These are phyloP conservation scores for Alternaria sp. DNA, from an alignment of 2,329 filamentous ascomycete genomes.

Conservation along the genomic window DNA sequence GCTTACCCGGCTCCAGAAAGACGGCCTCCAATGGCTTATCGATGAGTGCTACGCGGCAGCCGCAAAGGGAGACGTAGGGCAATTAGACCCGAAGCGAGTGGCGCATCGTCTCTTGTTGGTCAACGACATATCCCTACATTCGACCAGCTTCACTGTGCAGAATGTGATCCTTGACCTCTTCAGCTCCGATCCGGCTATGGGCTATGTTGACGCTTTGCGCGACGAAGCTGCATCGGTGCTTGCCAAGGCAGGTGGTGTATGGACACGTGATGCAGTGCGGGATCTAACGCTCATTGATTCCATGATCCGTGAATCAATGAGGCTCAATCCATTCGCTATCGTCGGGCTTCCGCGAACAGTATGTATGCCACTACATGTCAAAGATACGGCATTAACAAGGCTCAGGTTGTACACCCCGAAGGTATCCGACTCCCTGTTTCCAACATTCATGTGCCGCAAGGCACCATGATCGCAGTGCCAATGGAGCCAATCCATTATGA, in stretches of 20 bases:
- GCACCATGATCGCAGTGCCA: slow-evolving; percentile 25
- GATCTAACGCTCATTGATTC: slow-evolving; percentile 26
- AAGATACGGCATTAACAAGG: neutral
- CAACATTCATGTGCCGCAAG: slow-evolving; percentile 22
- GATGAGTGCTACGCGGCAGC: slow-evolving; percentile 24
- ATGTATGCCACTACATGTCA: neutral
- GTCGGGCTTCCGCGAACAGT: slow-evolving; percentile 26
- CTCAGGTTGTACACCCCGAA: slow-evolving; percentile 25
- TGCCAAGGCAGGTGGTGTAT: slow-evolving; percentile 16
- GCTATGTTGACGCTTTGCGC: slow-evolving; percentile 24
- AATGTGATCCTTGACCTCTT: slow-evolving; percentile 29
- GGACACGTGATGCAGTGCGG: slow-evolving; percentile 25
- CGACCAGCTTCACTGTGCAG: slow-evolving; percentile 26
- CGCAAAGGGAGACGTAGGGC: slow-evolving; percentile 18
- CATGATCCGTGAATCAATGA: slow-evolving; percentile 28
- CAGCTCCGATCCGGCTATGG: slow-evolving; percentile 22
- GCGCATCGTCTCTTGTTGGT: slow-evolving; percentile 27
- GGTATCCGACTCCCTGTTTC: slow-evolving; percentile 16
- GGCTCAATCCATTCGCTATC: slow-evolving; percentile 25
- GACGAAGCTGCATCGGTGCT: slow-evolving; percentile 23
- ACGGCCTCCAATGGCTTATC: slow-evolving; percentile 31
- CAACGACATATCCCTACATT: slow-evolving; percentile 27
- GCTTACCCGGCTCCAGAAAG: slow-evolving; percentile 20
- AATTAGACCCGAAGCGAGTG: slow-evolving; percentile 26
- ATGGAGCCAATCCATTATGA: slow-evolving; percentile 28